Evolutionary conservation across 345 rosid genomes (phyloP).

Genomic region (Syzygium oleosum): DNA sequence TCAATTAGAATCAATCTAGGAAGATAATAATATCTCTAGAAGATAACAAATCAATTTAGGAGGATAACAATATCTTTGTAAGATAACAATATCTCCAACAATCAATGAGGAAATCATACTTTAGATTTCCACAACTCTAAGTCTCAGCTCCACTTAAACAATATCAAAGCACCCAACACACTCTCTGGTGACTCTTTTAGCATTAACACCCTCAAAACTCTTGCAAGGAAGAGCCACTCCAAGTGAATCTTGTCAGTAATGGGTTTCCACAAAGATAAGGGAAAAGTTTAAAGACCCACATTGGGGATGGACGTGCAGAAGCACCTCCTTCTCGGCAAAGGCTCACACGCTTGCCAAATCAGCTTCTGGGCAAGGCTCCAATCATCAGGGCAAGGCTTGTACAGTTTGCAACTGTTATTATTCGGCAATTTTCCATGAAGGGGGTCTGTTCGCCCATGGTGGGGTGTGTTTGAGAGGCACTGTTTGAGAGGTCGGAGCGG

Average conservation of each 20-base stretch:
- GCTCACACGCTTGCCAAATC: conserved; percentile 52
- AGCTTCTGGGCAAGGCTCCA: conserved; percentile 18
- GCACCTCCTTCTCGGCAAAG: conserved; percentile 79
- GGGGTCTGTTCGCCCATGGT: no score
- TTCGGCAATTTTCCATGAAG: no score
- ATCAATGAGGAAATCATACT: conserved; percentile 61
- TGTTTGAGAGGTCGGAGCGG: no score
- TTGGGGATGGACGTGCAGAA: conserved; percentile 53
- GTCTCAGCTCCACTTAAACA: conserved; percentile 1
- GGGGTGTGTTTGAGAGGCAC: no score
- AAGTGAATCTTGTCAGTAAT: conserved; percentile 66
- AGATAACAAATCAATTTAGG: no score
- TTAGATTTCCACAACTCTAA: conserved; percentile 48
- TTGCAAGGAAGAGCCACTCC: conserved; percentile 89
- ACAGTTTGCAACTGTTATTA: conserved; percentile 32
- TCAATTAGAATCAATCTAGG: no score
- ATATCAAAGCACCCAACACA: conserved; percentile 76
- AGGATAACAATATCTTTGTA: no score
- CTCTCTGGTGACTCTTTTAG: conserved; percentile 61
- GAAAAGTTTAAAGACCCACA: conserved; percentile 45
- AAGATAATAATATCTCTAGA: no score
- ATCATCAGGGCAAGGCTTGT: conserved; percentile 21
- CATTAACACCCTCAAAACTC: conserved; percentile 60
- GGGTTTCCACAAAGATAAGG: conserved; percentile 66
- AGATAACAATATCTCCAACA: no score